phyloP scores from a whole-genome alignment of 768 basidiomycete genomes.

The Mrakia hoshinonis region DNA sequence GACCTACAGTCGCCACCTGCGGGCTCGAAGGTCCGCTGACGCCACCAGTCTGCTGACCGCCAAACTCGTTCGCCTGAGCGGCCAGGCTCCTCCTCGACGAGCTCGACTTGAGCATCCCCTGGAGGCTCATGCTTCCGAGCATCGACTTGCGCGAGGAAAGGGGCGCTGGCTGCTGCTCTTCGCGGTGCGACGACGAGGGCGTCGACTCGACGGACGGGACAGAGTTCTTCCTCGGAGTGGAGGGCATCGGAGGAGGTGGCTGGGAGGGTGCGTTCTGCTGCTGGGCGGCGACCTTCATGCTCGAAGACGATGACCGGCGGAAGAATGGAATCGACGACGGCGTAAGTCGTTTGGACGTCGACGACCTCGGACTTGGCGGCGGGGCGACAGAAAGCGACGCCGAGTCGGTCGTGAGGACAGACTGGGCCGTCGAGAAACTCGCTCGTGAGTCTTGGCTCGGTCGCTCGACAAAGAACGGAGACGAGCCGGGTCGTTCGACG shows the following conservation, averaged over 20 bases:
- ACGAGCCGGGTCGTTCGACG: slow-evolving; percentile 17
- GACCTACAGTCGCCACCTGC: background rate
- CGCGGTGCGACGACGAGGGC: slow-evolving; percentile 10
- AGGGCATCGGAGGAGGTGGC: slow-evolving; percentile 48
- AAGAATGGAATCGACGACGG: slow-evolving; percentile 92
- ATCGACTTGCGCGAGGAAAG: slow-evolving; percentile 36
- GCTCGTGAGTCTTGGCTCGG: slow-evolving; percentile 9
- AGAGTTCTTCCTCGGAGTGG: slow-evolving; percentile 42
- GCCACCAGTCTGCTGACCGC: slow-evolving; percentile 23
- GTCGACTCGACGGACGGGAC: slow-evolving; percentile 3
- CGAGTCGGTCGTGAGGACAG: background rate
- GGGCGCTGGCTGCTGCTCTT: slow-evolving; percentile 40
- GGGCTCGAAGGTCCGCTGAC: background rate
- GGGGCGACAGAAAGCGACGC: background rate
- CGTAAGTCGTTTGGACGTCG: slow-evolving; percentile 58
- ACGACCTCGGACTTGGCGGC: slow-evolving; percentile 5
- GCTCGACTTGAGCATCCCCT: slow-evolving; percentile 26
- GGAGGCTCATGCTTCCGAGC: slow-evolving; percentile 36
- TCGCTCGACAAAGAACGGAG: slow-evolving; percentile 16
- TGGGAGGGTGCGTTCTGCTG: slow-evolving; percentile 27
- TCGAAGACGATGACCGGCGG: slow-evolving; percentile 81
- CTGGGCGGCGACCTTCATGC: slow-evolving; percentile 46
- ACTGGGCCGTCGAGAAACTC: background rate
- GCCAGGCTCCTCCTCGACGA: slow-evolving; percentile 16
- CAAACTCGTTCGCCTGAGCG: slow-evolving; percentile 31